Evolutionary conservation across 75 land plant species (phyloP).

Genomic region (Pinus tabuliformis): DNA sequence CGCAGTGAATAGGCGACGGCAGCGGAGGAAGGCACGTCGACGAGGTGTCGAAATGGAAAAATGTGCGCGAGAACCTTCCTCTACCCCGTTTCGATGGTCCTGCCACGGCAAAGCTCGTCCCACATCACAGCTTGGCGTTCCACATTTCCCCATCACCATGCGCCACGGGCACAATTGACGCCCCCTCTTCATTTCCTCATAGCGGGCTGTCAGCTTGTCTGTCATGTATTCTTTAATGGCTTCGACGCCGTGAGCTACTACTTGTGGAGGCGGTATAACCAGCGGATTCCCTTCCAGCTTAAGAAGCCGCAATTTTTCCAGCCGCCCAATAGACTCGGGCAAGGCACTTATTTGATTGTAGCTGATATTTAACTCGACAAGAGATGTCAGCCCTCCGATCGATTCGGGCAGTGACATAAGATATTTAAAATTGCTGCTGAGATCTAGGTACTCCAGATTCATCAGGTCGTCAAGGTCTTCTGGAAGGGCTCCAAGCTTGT

Average conservation of each 20-base stretch:
- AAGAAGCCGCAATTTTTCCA: constrained; percentile 54
- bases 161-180: background rate
- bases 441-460: constrained; percentile 54
- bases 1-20: background rate
- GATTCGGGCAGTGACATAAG: constrained; percentile 52
- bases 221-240: constrained; percentile 53
- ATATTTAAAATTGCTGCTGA: constrained; percentile 70
- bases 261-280: constrained; percentile 55
- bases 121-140: too few species aligned
- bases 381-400: constrained; percentile 55
- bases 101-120: too few species aligned
- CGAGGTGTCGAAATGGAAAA: too few species aligned
- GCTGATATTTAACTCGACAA: constrained; percentile 52
- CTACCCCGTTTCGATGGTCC: too few species aligned
- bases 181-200: background rate
- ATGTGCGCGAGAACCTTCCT: background rate
- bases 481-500: constrained; percentile 68
- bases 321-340: constrained; percentile 66
- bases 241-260: constrained; percentile 50
- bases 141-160: background rate
- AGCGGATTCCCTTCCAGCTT: constrained; percentile 76
- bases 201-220: constrained; percentile 1
- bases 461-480: constrained; percentile 67
- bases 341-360: constrained; percentile 57
- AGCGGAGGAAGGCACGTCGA: background rate